These are phyloP conservation scores for Amylostereum chailletii DNA, from an alignment of 1,284 basidiomycete genomes.

Conservation along the genomic window DNA sequence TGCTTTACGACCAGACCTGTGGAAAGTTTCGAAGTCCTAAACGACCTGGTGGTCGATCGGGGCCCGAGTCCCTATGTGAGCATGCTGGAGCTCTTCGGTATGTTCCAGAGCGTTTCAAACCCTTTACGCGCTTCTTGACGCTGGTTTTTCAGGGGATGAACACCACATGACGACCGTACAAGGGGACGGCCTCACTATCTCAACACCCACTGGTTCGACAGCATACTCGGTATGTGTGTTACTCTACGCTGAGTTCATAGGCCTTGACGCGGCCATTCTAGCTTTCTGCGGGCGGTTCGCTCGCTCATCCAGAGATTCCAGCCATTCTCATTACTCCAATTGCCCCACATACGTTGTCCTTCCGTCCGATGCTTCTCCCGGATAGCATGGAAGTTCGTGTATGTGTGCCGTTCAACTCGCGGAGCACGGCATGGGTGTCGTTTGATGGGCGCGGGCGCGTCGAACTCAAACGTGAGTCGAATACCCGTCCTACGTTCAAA, in stretches of 20 bases:
- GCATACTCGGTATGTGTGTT: constrained; percentile 78
- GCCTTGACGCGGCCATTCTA: constrained; percentile 21
- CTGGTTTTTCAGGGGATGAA: constrained; percentile 72
- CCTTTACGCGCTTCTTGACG: not conserved
- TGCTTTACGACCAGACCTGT: constrained; percentile 94
- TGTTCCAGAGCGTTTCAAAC: constrained; percentile 19
- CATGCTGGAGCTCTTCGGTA: constrained; percentile 92
- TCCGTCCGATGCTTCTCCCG: constrained; percentile 96
- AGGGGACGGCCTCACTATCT: constrained; percentile 93
- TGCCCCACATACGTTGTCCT: constrained; percentile 97
- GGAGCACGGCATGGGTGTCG: constrained; percentile 97
- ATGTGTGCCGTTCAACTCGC: constrained; percentile 96
- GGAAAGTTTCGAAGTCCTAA: constrained; percentile 96
- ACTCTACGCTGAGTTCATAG: not conserved
- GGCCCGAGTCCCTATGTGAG: constrained; percentile 98
- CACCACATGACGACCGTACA: constrained; percentile 99
- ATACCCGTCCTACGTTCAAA: not conserved
- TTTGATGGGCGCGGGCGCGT: constrained; percentile 97
- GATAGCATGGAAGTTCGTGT: constrained; percentile 99
- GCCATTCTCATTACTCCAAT: constrained; percentile 96
- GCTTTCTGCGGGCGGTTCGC: constrained; percentile 94
- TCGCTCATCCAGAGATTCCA: constrained; percentile 97
- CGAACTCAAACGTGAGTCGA: constrained; percentile 79
- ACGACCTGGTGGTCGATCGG: constrained; percentile 96
- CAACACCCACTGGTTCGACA: constrained; percentile 96